These are phyloP conservation scores for Epithemia pelagica DNA, from an alignment of 108 stramenopile species.

Conservation along the genomic window DNA sequence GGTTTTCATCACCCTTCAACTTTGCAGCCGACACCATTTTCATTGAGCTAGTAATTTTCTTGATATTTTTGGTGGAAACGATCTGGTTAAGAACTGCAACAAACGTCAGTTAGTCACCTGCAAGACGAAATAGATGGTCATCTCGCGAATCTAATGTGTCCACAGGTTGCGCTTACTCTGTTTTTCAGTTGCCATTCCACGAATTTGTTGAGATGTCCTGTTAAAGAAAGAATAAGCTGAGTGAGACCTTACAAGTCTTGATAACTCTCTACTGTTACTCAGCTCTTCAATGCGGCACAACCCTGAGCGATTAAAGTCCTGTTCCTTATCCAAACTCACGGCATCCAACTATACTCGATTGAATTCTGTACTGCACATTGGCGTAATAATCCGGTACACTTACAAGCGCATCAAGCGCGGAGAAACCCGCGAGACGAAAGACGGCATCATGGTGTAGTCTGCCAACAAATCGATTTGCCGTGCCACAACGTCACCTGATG, in stretches of 20 bases:
- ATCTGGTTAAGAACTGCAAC: constrained; percentile 88
- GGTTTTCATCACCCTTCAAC: constrained; percentile 95
- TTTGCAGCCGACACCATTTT: constrained; percentile 99
- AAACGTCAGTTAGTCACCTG: too few species aligned
- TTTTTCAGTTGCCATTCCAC: constrained; percentile 91
- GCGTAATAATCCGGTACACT: too few species aligned
- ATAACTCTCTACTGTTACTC: too few species aligned
- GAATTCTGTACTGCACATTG: too few species aligned
- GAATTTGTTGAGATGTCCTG: constrained; percentile 13
- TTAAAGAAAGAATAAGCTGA: background rate
- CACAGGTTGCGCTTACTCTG: constrained; percentile 78
- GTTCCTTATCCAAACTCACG: too few species aligned
- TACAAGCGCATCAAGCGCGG: constrained; percentile 5
- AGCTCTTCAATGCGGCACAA: too few species aligned
- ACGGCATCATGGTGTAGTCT: too few species aligned
- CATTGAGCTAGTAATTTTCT: constrained; percentile 99
- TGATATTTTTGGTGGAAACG: constrained; percentile 96
- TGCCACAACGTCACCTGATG: too few species aligned
- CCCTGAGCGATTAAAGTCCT: too few species aligned
- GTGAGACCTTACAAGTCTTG: background rate
- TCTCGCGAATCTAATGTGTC: background rate
- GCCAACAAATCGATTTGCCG: too few species aligned
- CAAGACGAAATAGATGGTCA: constrained; percentile 4
- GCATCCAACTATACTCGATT: too few species aligned
- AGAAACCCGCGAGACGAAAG: constrained; percentile 5